phyloP scores from a whole-genome alignment of 768 basidiomycete genomes.

The Naematelia encephala region DNA sequence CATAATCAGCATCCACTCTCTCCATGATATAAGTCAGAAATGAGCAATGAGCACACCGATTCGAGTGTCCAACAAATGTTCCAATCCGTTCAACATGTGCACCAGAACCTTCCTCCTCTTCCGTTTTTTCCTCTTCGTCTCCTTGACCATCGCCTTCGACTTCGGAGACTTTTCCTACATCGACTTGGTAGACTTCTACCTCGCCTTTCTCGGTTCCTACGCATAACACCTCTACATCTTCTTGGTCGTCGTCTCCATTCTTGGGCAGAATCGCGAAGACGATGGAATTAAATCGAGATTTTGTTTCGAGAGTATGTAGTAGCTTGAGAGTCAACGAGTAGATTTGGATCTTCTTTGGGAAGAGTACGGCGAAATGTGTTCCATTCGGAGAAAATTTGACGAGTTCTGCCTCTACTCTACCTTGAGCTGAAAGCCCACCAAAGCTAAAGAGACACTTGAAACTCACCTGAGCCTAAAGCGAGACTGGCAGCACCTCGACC shows the following conservation, averaged over 20 bases:
- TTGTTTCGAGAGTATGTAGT: conserved; percentile 68
- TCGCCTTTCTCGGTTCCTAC: conserved; percentile 89
- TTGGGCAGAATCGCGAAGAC: conserved; percentile 64
- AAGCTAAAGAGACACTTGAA: not conserved
- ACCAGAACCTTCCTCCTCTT: conserved; percentile 32
- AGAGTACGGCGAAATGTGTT: conserved; percentile 73
- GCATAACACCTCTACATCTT: conserved; percentile 59
- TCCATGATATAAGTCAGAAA: not conserved
- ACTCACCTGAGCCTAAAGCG: conserved; percentile 79
- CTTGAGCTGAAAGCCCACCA: not conserved
- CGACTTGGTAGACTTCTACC: conserved; percentile 64
- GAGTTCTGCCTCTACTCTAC: conserved; percentile 74
- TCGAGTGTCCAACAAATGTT: conserved; percentile 72
- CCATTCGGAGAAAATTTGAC: conserved; percentile 83
- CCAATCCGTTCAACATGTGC: conserved; percentile 51
- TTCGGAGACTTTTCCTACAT: conserved; percentile 51
- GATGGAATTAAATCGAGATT: conserved; percentile 79
- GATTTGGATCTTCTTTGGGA: conserved; percentile 70
- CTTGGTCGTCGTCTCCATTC: conserved; percentile 51
- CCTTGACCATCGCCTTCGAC: conserved; percentile 32
- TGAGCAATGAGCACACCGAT: conserved; percentile 61
- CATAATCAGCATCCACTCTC: conserved; percentile 6
- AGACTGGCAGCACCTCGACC: conserved; percentile 84
- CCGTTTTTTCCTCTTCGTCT: conserved; percentile 26
- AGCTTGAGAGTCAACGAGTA: conserved; percentile 79